Percentiles rank a stretch among this genome's conserved stretches.
phyloP scores from a whole-genome alignment of 2,329 filamentous ascomycete genomes.

The Ophiostoma sp. region DNA sequence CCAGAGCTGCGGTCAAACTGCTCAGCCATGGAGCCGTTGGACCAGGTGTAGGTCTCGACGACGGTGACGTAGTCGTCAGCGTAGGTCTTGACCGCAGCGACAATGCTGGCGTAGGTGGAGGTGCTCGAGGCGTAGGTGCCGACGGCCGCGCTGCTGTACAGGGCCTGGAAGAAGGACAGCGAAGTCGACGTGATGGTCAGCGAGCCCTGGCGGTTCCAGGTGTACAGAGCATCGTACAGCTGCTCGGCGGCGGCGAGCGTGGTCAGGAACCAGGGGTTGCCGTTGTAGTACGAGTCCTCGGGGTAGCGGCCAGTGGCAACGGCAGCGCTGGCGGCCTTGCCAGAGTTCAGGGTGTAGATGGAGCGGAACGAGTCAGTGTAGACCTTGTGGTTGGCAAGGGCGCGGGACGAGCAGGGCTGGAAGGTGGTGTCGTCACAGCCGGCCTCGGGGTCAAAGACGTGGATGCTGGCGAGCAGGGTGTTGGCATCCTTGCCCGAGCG shows the following conservation, averaged over 20 bases:
- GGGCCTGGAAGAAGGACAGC: constrained; percentile 64
- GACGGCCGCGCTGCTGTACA: constrained; percentile 51
- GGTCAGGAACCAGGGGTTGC: constrained; percentile 70
- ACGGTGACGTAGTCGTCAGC: constrained; percentile 58
- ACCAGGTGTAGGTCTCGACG: constrained; percentile 56
- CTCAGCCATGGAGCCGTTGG: constrained; percentile 48
- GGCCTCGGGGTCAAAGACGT: constrained; percentile 62
- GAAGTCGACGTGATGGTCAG: constrained; percentile 62
- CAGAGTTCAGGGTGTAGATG: constrained; percentile 61
- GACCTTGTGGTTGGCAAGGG: constrained; percentile 70
- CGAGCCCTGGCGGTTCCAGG: constrained; percentile 60
- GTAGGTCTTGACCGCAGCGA: constrained; percentile 52
- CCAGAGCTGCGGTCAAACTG: constrained; percentile 55
- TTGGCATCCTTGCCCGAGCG: constrained; percentile 68
- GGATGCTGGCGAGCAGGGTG: constrained; percentile 60
- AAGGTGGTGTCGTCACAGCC: constrained; percentile 66
- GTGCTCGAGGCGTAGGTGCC: constrained; percentile 52
- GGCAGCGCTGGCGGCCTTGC: constrained; percentile 54
- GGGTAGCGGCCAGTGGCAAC: constrained; percentile 62
- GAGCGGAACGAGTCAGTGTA: constrained; percentile 71
- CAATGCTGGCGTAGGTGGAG: constrained; percentile 53
- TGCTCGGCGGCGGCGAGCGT: constrained; percentile 75
- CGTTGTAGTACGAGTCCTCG: constrained; percentile 69
- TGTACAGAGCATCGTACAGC: constrained; percentile 69
- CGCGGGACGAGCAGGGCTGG: constrained; percentile 67